Evolutionary conservation across 192 early-diverging fungal genomes (phyloP), one percentile per base, ranked within the genome.

Genomic region (Coemansia erecta): DNA sequence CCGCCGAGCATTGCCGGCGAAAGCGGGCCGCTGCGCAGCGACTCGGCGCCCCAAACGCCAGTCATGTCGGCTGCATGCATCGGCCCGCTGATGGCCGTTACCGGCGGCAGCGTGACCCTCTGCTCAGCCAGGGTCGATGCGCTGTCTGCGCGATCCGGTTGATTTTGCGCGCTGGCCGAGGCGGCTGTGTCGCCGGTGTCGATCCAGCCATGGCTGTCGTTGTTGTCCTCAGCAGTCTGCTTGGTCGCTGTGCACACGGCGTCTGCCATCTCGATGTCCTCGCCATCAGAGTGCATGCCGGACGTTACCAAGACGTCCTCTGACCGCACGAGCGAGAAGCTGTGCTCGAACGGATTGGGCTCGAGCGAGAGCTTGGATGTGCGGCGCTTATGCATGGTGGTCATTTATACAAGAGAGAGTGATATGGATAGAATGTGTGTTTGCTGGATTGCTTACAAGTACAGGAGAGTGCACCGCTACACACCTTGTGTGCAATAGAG

Each of bases 321-420:
- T 45, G 64, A 45, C 31, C 63, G 60, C 24, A 77, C 60, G 13
- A 76, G 80, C 13, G 80, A 85, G 54, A 94, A 92, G 56, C 86
- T 90, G 63, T 88, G 82, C 58, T 93, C 93, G 61, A 95, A 95
- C 39, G 90, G 92, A 81, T 95, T 95, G 37, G 89, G 89, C 57
- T 95, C 93, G 51, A 85, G 77, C 56, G 90, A 85, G 22, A 93
- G 82, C 58, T 93, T 93, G 39, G 70, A 68, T 39, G 60, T 60
- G 40, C 61, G 55, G 39, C 64, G 62, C 48, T 58, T 64, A 22
- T 63, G 68, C 21, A 49, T 49, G 22, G 65, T 63, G 1, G 65
- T 54, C 76, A 79, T 79, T 41, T 13, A 11, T 55, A 33, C 31
- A 33, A 37, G 10, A 33, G 0, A n/a, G n/a, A n/a, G n/a, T n/a